Conservation (phyloP, 371 early-diverging fungal genomes). For the Actinomucor elegans region DNA sequence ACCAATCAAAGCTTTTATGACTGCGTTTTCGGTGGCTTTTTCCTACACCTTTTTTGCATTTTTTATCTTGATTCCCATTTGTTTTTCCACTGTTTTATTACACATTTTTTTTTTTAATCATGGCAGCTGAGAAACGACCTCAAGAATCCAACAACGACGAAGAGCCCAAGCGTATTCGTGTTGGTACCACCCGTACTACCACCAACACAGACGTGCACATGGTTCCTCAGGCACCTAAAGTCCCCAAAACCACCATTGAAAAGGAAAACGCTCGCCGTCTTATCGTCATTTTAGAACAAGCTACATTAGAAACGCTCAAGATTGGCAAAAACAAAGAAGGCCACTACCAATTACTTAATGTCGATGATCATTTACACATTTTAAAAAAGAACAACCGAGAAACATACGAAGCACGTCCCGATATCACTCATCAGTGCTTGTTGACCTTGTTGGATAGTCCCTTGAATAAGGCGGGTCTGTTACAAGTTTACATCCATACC, state of each 20-base stretch:
- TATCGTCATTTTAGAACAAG: constrained; percentile 91
- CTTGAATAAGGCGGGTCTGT: constrained; percentile 93
- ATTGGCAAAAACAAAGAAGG: constrained; percentile 90
- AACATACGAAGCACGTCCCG: constrained; percentile 88
- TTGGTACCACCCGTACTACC: constrained; percentile 39
- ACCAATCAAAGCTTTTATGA: no score
- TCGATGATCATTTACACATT: constrained; percentile 94
- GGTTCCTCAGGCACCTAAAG: constrained; percentile 77
- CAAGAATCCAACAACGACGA: constrained; percentile 10
- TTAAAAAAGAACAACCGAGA: constrained; percentile 85
- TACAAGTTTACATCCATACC: constrained; percentile 96
- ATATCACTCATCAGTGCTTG: constrained; percentile 97
- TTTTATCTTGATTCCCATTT: neutral
- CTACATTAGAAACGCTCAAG: constrained; percentile 93
- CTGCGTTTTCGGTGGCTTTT: constrained; percentile 2
- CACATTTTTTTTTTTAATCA: constrained; percentile 4
- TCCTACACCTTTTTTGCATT: neutral
- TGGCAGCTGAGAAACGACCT: constrained; percentile 22
- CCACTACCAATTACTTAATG: constrained; percentile 90
- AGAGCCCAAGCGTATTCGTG: constrained; percentile 48
- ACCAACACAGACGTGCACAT: constrained; percentile 52
- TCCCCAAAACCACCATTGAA: constrained; percentile 74
- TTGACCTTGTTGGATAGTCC: constrained; percentile 97
- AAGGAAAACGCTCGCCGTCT: constrained; percentile 82
- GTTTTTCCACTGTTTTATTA: neutral